A percentile compares a stretch with the other conserved stretches of the same genome.
Evolutionary conservation across 306 rosid species (phyloP).

Genomic region (Malus asiatica): DNA sequence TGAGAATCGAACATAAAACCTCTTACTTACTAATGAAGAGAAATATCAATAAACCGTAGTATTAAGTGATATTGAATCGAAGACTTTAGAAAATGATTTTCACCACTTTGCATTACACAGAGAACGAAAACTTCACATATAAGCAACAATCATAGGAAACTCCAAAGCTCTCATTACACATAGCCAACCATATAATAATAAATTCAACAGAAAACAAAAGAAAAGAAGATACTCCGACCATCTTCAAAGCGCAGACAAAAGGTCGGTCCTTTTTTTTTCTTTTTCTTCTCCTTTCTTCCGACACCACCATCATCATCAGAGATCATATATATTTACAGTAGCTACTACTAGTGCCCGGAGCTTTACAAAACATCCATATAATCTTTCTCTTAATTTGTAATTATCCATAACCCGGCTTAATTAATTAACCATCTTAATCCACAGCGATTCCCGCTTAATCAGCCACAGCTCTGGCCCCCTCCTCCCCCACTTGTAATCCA

Average conservation of each 20-base stretch:
- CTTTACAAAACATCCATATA: neutral
- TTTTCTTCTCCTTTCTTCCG: neutral
- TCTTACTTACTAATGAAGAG: too few relatives aligned
- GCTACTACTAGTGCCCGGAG: neutral
- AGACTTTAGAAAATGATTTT: too few relatives aligned
- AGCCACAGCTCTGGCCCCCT: neutral
- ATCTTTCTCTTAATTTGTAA: neutral
- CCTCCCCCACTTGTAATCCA: slow-evolving; percentile 43
- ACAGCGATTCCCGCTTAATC: neutral
- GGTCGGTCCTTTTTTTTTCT: neutral
- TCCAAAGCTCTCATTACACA: slow-evolving; percentile 1
- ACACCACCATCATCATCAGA: neutral
- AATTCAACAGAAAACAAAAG: neutral
- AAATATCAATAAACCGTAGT: too few relatives aligned
- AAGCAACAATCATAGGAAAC: neutral
- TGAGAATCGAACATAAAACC: too few relatives aligned
- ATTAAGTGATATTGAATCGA: too few relatives aligned
- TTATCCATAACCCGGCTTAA: neutral
- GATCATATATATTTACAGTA: neutral
- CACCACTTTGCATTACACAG: too few relatives aligned
- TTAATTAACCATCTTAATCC: neutral
- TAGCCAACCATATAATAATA: neutral
- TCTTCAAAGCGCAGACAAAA: neutral
- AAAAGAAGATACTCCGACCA: neutral
- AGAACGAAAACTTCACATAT: too few relatives aligned